Evolutionary conservation across 192 early-diverging fungal species (phyloP), one percentile per base, ranked within the genome.

Genomic region (Backusella liffmaniae): DNA sequence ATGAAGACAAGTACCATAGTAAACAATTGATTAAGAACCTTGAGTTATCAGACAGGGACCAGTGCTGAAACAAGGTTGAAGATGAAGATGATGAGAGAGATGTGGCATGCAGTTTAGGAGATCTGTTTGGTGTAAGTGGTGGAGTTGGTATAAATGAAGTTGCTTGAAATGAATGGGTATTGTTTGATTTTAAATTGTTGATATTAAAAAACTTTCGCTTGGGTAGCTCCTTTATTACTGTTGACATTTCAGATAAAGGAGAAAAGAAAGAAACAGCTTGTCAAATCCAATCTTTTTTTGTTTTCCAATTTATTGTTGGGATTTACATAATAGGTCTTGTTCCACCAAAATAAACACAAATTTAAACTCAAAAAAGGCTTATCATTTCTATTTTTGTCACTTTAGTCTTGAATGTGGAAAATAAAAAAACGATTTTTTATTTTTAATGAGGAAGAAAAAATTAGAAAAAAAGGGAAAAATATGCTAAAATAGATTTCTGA

Each of bases 1-100:
- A 92, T 21, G 94, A 95, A 23, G 91, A 88, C 15, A 90, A 67
- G 78, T 96, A 96, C 95, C 95, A 96, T 44, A 89, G 67, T n/a
- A 91, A 56, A 75, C 93, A 95, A 15, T 89, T 84, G 35, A 86
- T 65, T 18, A 92, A 79, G 76, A 95, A 84, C 49, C 83, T 84
- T 41, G 70, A 71, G 42, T 71, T 71, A 7, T 71, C 70, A 30
- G 42, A 49, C 26, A 71, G 39, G 15, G 42, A 49, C 56, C 56
- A 26, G 10, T 26, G 56, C 56, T 59, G 56, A 59, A 59, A 59
- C 56, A 62, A 62, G 23, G 56, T 0, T 29, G 56, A 62, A 9
- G 56, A 29, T 62, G 56, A 29, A 29, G 9, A 10, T 26, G 56
- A 29, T 62, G 56, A 29, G 9, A n/a, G 6, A 62, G 23, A 62